Conservation (phyloP, 1,284 basidiomycete genomes). For the Ceratobasidium sp. region DNA sequence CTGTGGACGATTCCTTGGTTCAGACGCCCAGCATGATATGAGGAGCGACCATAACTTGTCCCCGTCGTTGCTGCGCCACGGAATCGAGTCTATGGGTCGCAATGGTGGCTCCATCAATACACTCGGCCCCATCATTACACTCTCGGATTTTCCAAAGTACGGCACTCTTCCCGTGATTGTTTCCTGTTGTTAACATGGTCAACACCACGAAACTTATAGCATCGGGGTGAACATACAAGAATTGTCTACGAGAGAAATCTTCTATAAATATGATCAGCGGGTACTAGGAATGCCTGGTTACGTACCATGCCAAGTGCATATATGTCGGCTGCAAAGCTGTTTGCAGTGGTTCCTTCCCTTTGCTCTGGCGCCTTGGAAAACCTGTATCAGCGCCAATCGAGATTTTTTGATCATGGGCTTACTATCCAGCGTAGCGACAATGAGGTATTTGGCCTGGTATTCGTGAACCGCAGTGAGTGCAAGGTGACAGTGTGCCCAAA, state of each 20-base stretch:
- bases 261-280: background rate
- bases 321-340: background rate
- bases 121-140: background rate
- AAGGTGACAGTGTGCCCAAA: background rate
- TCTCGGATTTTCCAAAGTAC: background rate
- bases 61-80: background rate
- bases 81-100: conserved; percentile 1
- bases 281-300: background rate
- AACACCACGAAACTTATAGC: background rate
- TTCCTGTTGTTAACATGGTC: background rate
- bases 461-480: background rate
- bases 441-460: background rate
- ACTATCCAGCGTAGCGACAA: conserved; percentile 8
- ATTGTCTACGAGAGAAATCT: background rate
- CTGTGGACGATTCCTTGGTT: background rate
- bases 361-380: conserved; percentile 15
- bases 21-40: conserved; percentile 4
- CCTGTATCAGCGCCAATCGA: background rate
- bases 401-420: background rate
- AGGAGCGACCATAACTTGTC: conserved; percentile 18
- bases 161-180: conserved; percentile 10
- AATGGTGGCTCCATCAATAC: background rate
- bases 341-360: background rate
- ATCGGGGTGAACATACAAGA: background rate
- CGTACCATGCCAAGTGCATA: conserved; percentile 34